Base-by-base conservation (phyloP, 2,329 filamentous ascomycete genomes). In the Magnaporthiopsis rhizophila region DNA sequence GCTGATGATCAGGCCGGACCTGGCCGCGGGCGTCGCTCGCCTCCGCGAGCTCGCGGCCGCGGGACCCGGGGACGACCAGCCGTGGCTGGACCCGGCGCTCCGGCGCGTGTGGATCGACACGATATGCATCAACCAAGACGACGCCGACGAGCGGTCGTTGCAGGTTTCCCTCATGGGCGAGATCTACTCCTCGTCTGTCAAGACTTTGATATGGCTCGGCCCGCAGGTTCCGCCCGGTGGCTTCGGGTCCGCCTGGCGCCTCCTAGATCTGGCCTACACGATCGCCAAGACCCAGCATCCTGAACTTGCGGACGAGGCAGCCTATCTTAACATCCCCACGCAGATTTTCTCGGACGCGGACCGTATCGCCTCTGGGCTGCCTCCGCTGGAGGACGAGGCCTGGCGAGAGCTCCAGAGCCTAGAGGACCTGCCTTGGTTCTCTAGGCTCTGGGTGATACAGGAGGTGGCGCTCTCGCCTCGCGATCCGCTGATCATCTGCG, bases 121-220 rank as follows among this genome's bases (percentile, higher is more conserved):
- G 50, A 56, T 57, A 13, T 62, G 61, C 50, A 21, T 62, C 61
- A 62, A 57, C 45, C 61, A 56, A 26, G 26, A 62, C 38, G 45
- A 62, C 61, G 11, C 53, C 12, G 24, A 28, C 12, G 60, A 62
- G 60, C 21, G 60, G 38, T 18, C 60, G 34, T 38, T 32, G 9
- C 66, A 69, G 58, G 65, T 68, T 11, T 56, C 58, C 36, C 61
- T 62, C 45, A 69, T 69, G 67, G 36, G 59, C 13, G 61, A 38
- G 59, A 66, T 69, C 59, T 68, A 66, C 64, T 61, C 63, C n/a
- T 2, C 28, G 18, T 30, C 24, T 6, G 45, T 58, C 50, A 26
- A 13, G 24, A 58, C 57, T 1, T 6, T 30, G 28, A n/a, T 61
- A 15, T 61, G 59, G 59, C 59, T 61, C 59, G 59, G 59, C n/a